These are phyloP conservation scores for Aspergillus hiratsukae DNA, from an alignment of 2,329 filamentous ascomycete genomes.

Conservation along the genomic window DNA sequence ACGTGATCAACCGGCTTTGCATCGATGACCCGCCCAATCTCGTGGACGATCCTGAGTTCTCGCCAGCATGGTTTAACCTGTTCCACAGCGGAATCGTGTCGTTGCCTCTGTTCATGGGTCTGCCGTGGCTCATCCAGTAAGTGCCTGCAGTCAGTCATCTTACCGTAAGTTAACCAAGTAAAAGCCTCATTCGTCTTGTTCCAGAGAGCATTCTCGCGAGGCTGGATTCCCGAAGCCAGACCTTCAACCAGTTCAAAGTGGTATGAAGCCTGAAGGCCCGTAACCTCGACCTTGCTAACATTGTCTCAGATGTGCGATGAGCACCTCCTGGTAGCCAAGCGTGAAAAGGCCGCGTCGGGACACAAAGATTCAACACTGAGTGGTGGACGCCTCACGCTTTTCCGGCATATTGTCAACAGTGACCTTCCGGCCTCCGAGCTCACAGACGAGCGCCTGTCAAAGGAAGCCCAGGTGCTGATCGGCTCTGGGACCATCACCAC, in stretches of 20 bases:
- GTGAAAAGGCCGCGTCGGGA: background rate
- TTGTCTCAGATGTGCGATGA: background rate
- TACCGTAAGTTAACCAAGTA: background rate
- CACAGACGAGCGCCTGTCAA: constrained; percentile 18
- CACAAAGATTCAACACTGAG: background rate
- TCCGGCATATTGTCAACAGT: background rate
- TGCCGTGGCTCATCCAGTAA: background rate
- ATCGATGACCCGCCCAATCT: constrained; percentile 9
- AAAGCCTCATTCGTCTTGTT: background rate
- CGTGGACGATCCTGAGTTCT: constrained; percentile 10
- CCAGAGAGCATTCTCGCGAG: background rate
- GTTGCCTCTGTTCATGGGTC: background rate
- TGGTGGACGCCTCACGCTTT: background rate
- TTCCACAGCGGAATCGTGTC: background rate
- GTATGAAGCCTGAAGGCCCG: background rate
- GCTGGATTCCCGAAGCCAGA: background rate
- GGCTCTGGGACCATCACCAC: constrained; percentile 26
- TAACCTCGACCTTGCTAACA: background rate
- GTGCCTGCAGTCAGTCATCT: background rate
- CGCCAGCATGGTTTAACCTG: background rate
- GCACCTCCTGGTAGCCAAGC: background rate
- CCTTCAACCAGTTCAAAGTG: background rate
- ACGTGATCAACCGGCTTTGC: constrained; percentile 23
- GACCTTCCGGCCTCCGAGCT: constrained; percentile 19
- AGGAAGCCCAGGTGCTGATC: constrained; percentile 26